A percentile compares a stretch with the other conserved stretches of the same genome.
phyloP scores from a whole-genome alignment of 1,284 basidiomycete genomes.

The Neolentinus lepideus region DNA sequence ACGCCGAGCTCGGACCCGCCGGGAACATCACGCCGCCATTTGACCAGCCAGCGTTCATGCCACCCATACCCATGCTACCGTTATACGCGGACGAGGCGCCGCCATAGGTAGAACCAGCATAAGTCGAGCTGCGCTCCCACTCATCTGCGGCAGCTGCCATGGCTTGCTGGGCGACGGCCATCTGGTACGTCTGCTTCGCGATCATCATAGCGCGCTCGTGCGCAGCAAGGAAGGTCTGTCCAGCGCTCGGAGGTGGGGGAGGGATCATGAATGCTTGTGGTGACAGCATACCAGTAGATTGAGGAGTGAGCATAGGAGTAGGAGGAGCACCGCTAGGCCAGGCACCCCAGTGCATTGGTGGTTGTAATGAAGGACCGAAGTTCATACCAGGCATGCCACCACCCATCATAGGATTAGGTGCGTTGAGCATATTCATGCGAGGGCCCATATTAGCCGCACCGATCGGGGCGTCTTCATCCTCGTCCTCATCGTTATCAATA shows the following conservation, averaged over 20 bases:
- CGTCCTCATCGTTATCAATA: slow-evolving; percentile 44
- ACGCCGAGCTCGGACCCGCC: slow-evolving; percentile 43
- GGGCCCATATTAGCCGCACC: slow-evolving; percentile 11
- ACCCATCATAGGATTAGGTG: slow-evolving; percentile 40
- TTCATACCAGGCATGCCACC: slow-evolving; percentile 13
- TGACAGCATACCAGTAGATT: slow-evolving; percentile 20
- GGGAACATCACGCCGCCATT: slow-evolving; percentile 41
- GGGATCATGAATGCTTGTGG: slow-evolving; percentile 44
- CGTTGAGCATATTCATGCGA: slow-evolving; percentile 20
- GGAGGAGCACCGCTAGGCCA: slow-evolving; percentile 5
- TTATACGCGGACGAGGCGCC: slow-evolving; percentile 28
- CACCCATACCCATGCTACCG: slow-evolving; percentile 21
- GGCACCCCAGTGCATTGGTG: not conserved
- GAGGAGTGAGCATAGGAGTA: slow-evolving; percentile 17
- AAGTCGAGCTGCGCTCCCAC: slow-evolving; percentile 72
- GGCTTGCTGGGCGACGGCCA: slow-evolving; percentile 79
- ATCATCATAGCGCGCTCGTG: slow-evolving; percentile 78
- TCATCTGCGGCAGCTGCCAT: slow-evolving; percentile 77
- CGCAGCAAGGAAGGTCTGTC: slow-evolving; percentile 55
- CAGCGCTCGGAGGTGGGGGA: slow-evolving; percentile 26
- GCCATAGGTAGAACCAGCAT: slow-evolving; percentile 24
- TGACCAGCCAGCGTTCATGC: slow-evolving; percentile 25
- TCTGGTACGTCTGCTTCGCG: slow-evolving; percentile 81
- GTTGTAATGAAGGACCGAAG: slow-evolving; percentile 5
- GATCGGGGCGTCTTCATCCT: slow-evolving; percentile 42